Percentiles rank a stretch among this genome's conserved stretches.
Conservation (phyloP, 352 stramenopile species). For the Pythium monospermum region DNA sequence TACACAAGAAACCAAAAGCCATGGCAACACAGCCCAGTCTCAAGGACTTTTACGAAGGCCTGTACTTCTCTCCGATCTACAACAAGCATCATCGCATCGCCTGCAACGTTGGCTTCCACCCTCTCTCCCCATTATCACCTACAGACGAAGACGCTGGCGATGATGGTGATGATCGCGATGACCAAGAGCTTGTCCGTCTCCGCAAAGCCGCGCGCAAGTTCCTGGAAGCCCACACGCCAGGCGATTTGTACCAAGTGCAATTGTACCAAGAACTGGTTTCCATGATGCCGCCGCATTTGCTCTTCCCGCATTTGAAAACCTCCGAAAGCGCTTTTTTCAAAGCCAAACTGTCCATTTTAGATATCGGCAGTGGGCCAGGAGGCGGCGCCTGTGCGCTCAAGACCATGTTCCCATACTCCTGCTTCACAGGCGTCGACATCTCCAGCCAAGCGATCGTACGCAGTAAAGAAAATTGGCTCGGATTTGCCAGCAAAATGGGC, state of each 20-base stretch:
- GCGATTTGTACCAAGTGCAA: constrained; percentile 45
- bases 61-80: constrained; percentile 71
- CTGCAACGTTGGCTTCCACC: constrained; percentile 65
- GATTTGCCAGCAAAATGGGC: constrained; percentile 34
- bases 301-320: constrained; percentile 12
- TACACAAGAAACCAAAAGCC: background rate
- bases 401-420: constrained; percentile 41
- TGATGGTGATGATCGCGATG: constrained; percentile 2
- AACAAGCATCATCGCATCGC: constrained; percentile 55
- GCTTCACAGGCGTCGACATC: constrained; percentile 50
- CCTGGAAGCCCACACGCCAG: constrained; percentile 17
- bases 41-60: constrained; percentile 68
- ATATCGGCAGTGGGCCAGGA: constrained; percentile 59
- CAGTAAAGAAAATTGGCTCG: constrained; percentile 58
- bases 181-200: constrained; percentile 7
- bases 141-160: background rate
- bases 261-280: constrained; percentile 56
- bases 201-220: constrained; percentile 11
- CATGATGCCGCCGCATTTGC: constrained; percentile 27
- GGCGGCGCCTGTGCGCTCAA: constrained; percentile 63
- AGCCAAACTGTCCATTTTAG: constrained; percentile 35
- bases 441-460: constrained; percentile 62
- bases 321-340: constrained; percentile 16
- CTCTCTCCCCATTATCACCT: constrained; percentile 7
- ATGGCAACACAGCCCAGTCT: constrained; percentile 28